Percentiles rank a stretch among this genome's conserved stretches.
phyloP scores from a whole-genome alignment of 2,329 filamentous ascomycete species.

The Pyrenochaeta sp. region DNA sequence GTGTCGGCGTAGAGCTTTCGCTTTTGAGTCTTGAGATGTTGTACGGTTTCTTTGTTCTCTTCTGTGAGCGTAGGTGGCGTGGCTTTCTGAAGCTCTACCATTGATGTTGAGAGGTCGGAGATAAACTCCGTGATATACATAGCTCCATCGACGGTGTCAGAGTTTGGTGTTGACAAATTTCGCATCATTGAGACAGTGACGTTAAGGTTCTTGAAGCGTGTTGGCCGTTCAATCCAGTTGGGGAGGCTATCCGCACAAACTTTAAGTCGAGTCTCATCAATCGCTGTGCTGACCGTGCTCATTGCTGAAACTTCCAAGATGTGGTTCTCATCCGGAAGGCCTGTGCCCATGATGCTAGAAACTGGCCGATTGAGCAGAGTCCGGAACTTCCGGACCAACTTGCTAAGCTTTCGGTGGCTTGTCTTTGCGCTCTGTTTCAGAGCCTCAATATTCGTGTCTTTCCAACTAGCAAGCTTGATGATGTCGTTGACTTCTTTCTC shows the following conservation, averaged over 20 bases:
- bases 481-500: slow-evolving; percentile 94
- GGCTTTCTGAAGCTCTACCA: slow-evolving; percentile 78
- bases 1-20: slow-evolving; percentile 89
- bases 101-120: slow-evolving; percentile 70
- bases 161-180: slow-evolving; percentile 63
- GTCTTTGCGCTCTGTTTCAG: slow-evolving; percentile 87
- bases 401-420: slow-evolving; percentile 92
- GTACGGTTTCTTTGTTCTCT: slow-evolving; percentile 82
- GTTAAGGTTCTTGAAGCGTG: slow-evolving; percentile 73
- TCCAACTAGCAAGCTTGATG: slow-evolving; percentile 95
- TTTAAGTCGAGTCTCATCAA: slow-evolving; percentile 22
- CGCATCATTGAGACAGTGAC: slow-evolving; percentile 79
- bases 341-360: slow-evolving; percentile 59
- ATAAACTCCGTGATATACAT: slow-evolving; percentile 72
- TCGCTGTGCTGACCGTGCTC: slow-evolving; percentile 14
- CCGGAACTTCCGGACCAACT: slow-evolving; percentile 89
- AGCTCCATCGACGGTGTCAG: slow-evolving; percentile 63
- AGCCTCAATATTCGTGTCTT: slow-evolving; percentile 92
- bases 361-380: slow-evolving; percentile 78
- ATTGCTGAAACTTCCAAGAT: slow-evolving; percentile 16
- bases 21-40: slow-evolving; percentile 91
- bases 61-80: slow-evolving; percentile 84
- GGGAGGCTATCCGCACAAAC: slow-evolving; percentile 32
- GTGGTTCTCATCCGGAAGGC: slow-evolving; percentile 38
- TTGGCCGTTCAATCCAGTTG: slow-evolving; percentile 56